Conservation (phyloP, 148 eudicot genomes). For the Gaultheria prostrata region DNA sequence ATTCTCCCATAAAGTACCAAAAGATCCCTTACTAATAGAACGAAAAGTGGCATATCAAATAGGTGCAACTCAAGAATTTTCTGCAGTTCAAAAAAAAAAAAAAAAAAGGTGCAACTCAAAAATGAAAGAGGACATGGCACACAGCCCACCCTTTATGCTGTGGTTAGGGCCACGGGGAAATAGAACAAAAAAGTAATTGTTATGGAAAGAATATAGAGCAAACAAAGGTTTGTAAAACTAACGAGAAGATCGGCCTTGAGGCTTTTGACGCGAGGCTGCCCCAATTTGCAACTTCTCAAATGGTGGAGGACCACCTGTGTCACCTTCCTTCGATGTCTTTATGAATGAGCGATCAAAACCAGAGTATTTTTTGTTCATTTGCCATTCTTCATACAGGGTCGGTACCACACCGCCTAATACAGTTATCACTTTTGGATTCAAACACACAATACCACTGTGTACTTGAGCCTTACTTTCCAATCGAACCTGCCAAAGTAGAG, state of each 20-base stretch:
- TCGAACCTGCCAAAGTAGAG: slow-evolving; percentile 49
- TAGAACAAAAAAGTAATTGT: background rate
- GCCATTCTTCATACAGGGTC: slow-evolving; percentile 87
- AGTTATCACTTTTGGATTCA: slow-evolving; percentile 60
- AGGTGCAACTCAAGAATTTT: background rate
- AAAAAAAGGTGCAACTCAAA: background rate
- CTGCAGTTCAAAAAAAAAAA: no score
- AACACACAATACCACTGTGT: slow-evolving; percentile 66
- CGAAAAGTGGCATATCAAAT: background rate
- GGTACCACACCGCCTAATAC: slow-evolving; percentile 79
- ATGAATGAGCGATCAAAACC: slow-evolving; percentile 64
- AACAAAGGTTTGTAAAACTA: slow-evolving; percentile 16
- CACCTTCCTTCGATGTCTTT: slow-evolving; percentile 38
- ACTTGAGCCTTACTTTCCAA: slow-evolving; percentile 61
- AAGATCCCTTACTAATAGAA: background rate
- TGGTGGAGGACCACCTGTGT: slow-evolving; percentile 65
- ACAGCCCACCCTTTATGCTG: background rate
- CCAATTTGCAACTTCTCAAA: slow-evolving; percentile 76
- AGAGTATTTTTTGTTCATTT: slow-evolving; percentile 81
- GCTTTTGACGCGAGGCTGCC: slow-evolving; percentile 34
- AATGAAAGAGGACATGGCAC: background rate
- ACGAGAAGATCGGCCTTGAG: slow-evolving; percentile 38
- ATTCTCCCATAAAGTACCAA: background rate
- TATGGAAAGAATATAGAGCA: background rate
- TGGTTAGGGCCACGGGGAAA: background rate